Conservation (phyloP, 2,329 filamentous ascomycete species). For the Hypoxylon sp. region DNA sequence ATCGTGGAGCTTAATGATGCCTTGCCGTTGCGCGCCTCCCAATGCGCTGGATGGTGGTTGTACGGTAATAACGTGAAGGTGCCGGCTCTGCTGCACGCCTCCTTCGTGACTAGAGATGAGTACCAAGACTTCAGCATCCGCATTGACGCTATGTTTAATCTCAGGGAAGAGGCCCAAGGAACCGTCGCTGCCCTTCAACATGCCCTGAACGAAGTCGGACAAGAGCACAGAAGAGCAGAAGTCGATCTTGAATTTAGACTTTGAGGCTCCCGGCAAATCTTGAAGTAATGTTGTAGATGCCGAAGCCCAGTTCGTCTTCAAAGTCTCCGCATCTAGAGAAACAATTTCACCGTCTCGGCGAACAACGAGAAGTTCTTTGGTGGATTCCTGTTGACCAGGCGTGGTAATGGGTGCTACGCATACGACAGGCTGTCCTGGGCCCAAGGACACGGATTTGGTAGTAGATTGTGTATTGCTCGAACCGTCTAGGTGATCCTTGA, state of each 20-base stretch:
- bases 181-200: constrained; percentile 67
- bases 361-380: constrained; percentile 64
- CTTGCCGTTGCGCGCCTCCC: constrained; percentile 29
- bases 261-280: constrained; percentile 53
- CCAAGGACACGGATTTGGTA: constrained; percentile 59
- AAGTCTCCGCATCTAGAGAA: constrained; percentile 68
- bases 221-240: constrained; percentile 60
- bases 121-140: constrained; percentile 65
- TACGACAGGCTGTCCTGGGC: constrained; percentile 55
- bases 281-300: constrained; percentile 58
- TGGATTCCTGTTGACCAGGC: constrained; percentile 33
- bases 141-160: constrained; percentile 57
- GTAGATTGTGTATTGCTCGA: constrained; percentile 66
- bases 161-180: constrained; percentile 64
- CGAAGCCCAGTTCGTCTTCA: constrained; percentile 62
- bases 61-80: constrained; percentile 48
- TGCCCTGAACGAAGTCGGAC: constrained; percentile 63
- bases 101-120: constrained; percentile 58
- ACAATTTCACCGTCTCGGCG: constrained; percentile 70
- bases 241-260: constrained; percentile 59
- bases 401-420: constrained; percentile 55
- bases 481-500: constrained; percentile 66
- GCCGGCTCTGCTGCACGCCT: constrained; percentile 44
- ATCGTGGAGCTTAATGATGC: constrained; percentile 47
- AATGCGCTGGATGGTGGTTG: constrained; percentile 39